Evolutionary conservation across 2,329 filamentous ascomycete species (phyloP).

Genomic region (Claviceps pazoutovae): DNA sequence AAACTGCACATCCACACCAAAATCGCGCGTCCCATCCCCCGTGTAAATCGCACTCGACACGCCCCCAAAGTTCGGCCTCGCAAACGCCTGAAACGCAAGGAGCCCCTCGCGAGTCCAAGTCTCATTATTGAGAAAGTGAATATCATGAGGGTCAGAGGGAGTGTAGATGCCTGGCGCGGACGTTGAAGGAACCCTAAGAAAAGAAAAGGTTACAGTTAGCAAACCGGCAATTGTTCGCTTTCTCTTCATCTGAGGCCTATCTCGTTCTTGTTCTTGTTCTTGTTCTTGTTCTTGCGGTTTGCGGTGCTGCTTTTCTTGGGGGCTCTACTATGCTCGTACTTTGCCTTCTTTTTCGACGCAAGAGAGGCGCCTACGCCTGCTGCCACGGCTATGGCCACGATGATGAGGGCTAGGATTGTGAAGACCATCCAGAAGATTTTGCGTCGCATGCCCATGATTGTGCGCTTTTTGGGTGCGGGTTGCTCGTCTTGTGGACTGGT

Average conservation of each 20-base stretch:
- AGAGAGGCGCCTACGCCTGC: background rate
- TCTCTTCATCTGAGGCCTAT: background rate
- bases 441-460: slow-evolving; percentile 1
- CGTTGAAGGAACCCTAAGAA: background rate
- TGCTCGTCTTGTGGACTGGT: background rate
- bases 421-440: background rate
- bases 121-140: background rate
- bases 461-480: background rate
- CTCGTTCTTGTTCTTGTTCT: background rate
- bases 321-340: background rate
- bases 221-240: too few relatives aligned
- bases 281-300: background rate
- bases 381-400: background rate
- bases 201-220: background rate
- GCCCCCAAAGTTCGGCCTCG: background rate
- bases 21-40: background rate
- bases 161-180: background rate
- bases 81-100: slow-evolving; percentile 1
- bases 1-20: background rate
- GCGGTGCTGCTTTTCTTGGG: too few relatives aligned
- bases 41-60: background rate
- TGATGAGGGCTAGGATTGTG: background rate
- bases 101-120: background rate
- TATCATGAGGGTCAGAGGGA: background rate
- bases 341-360: background rate